Conservation (phyloP, 2,329 filamentous ascomycete genomes). For the Aspergillus piperis region DNA sequence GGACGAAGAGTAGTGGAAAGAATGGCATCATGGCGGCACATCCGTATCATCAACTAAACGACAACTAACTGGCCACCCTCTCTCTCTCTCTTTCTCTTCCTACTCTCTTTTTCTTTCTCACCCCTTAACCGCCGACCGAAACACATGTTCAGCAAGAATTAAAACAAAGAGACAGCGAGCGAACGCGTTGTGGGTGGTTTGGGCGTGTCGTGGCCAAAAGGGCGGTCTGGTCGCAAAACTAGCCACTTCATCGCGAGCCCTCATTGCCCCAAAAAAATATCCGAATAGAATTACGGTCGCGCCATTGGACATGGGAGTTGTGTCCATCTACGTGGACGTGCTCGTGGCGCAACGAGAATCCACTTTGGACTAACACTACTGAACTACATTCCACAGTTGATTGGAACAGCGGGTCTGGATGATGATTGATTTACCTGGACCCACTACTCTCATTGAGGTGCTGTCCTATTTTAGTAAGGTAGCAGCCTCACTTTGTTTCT, state of each 20-base stretch:
- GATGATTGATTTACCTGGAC: neutral
- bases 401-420: neutral
- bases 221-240: slow-evolving; percentile 10
- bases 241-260: slow-evolving; percentile 6
- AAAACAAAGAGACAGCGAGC: neutral
- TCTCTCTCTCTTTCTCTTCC: no score
- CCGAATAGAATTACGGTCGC: neutral
- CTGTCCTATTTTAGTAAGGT: neutral
- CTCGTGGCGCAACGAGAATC: neutral
- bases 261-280: slow-evolving; percentile 1
- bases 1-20: slow-evolving; percentile 19
- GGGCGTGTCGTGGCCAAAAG: slow-evolving; percentile 3
- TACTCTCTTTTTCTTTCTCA: no score
- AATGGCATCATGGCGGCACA: slow-evolving; percentile 18
- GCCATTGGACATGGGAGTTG: neutral
- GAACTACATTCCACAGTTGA: neutral
- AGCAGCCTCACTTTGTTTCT: neutral
- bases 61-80: neutral
- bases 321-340: neutral
- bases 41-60: neutral
- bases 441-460: neutral
- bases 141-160: neutral
- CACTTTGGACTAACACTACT: neutral
- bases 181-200: neutral
- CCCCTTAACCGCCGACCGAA: neutral